Base-by-base conservation (phyloP, 257 asterid species). In the Petunia axillaris region DNA sequence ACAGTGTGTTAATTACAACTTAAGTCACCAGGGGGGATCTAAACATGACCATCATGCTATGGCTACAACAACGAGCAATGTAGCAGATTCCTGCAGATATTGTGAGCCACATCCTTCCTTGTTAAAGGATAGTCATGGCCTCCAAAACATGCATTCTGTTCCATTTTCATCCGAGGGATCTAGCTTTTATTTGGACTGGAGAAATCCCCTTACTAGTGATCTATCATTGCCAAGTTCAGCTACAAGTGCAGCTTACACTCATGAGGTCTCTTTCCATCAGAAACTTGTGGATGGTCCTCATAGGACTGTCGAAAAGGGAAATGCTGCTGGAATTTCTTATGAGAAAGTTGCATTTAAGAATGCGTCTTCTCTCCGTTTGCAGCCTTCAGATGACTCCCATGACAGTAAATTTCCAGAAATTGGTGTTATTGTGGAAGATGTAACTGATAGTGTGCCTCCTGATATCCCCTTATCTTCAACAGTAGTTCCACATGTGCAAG, bases 401-500 rank as follows among this genome's bases (percentile, higher is more conserved):
- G 76, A 80, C 81, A 73, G 57, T 73, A 54, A 82, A 41, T 2
- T 55, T 44, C 81, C 48, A 58, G 85, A 84, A 76, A 80, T 75
- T 54, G 83, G 87, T 54, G 71, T 80, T 77, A 80, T 78, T 78
- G 86, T 85, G 78, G 91, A 89, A 88, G 94, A 88, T 85, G 92
- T 82, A 63, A 82, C 90, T 40, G 82, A 65, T 59, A 74, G 38
- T 48, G 14, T 80, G 79, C 87, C 90, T 59, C 65, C 76, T 75
- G 90, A 82, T 76, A 82, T 71, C 39, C 83, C 81, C 4, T 79
- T 83, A 16, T 81, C 86, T 74, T 79, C 89, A 1, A 67, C 57
- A 64, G 76, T 76, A 39, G 77, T 83, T 71, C 84, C 85, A 14
- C 84, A 15, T 13, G 85, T 86, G 48, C 86, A 82, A 68, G 88